Evolutionary conservation across 148 eudicot genomes (phyloP).

Genomic region (Heliosperma pusillum): DNA sequence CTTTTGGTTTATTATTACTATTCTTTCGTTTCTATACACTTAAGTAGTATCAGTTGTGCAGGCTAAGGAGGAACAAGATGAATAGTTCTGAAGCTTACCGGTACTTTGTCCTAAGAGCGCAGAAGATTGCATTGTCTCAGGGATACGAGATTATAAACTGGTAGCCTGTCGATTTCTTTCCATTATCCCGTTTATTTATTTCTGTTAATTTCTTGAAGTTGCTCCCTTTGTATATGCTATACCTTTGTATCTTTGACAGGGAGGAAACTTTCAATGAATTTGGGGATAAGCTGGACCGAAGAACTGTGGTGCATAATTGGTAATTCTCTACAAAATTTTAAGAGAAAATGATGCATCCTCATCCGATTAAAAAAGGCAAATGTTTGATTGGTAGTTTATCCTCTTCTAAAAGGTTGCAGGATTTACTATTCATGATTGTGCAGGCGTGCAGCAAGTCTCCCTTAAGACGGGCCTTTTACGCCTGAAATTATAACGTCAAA

Average conservation of each 20-base stretch:
- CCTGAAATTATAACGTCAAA: no score
- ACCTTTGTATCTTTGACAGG: constrained; percentile 38
- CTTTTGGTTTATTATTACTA: neutral
- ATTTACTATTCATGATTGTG: no score
- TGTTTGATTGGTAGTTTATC: no score
- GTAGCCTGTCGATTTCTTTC: constrained; percentile 30
- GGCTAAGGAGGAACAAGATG: constrained; percentile 49
- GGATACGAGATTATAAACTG: constrained; percentile 89
- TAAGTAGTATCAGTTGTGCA: constrained; percentile 23
- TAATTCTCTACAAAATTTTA: constrained; percentile 24
- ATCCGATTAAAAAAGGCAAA: no score
- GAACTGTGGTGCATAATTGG: constrained; percentile 89
- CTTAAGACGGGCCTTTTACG: no score
- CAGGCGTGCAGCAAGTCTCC: no score
- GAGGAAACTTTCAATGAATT: constrained; percentile 92
- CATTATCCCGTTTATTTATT: neutral
- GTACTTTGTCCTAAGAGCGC: constrained; percentile 83
- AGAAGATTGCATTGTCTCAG: constrained; percentile 75
- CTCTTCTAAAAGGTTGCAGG: no score
- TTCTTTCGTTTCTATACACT: neutral
- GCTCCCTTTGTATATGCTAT: constrained; percentile 18
- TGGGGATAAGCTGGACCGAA: constrained; percentile 59
- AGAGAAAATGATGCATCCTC: no score
- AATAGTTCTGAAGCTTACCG: constrained; percentile 56
- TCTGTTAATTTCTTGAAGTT: neutral